Conservation (phyloP, 768 basidiomycete genomes). For the Pleurotus platypus region DNA sequence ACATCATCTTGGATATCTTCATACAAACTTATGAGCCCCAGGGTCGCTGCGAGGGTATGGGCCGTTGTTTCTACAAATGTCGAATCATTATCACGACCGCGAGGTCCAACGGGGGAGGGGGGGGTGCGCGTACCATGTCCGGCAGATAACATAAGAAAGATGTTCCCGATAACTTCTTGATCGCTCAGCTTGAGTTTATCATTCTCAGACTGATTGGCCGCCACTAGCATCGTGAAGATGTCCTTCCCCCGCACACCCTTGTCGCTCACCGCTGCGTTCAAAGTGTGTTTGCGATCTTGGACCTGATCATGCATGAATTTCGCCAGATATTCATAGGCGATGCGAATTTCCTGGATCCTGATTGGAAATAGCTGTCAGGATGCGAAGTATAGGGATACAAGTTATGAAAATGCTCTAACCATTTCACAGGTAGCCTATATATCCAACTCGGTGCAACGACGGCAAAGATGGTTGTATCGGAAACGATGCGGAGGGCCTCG, state of each 20-base stretch:
- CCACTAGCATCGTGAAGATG: conserved; percentile 39
- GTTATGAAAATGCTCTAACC: too few relatives aligned
- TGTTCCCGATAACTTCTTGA: conserved; percentile 46
- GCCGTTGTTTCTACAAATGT: conserved; percentile 43
- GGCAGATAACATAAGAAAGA: conserved; percentile 51
- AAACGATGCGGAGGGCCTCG: conserved; percentile 30
- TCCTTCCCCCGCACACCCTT: conserved; percentile 18
- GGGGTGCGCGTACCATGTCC: conserved; percentile 42
- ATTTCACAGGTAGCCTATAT: conserved; percentile 28
- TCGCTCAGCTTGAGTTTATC: conserved; percentile 36
- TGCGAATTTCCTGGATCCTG: conserved; percentile 18
- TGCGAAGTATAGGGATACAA: too few relatives aligned
- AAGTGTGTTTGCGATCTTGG: conserved; percentile 25
- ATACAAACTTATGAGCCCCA: conserved; percentile 42
- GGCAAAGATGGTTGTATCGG: conserved; percentile 22
- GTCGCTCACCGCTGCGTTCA: conserved; percentile 9
- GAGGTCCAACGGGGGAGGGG: not conserved
- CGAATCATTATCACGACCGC: too few relatives aligned
- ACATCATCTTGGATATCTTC: conserved; percentile 46
- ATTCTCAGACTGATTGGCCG: conserved; percentile 40
- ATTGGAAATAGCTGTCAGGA: too few relatives aligned
- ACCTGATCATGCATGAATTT: conserved; percentile 37
- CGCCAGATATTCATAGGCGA: conserved; percentile 26
- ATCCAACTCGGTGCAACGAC: conserved; percentile 34
- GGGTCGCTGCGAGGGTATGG: conserved; percentile 40